Evolutionary conservation across 2,329 filamentous ascomycete species (phyloP), one percentile per base, ranked within the genome.

Genomic region (Exophiala sp.): DNA sequence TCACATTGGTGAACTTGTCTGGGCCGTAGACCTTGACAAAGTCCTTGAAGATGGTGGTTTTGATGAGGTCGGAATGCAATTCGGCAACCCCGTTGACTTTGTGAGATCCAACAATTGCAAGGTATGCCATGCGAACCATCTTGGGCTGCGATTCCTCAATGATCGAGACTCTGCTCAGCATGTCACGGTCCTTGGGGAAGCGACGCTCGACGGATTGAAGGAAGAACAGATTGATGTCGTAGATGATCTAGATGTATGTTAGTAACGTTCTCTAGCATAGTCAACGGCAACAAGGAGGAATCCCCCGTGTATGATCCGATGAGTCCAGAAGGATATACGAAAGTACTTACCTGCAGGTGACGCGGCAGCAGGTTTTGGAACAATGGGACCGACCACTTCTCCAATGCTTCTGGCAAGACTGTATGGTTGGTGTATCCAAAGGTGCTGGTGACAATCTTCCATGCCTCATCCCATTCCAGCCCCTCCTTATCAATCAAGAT

Each of bases 401-500:
- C 93, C 40, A 97, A 74, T 21, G 93, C 93, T 70, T 98, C 93
- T 0, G 93, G 91, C 43, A 98, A 82, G 47, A 98, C 93, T 0
- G 93, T 98, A 71, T 98, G 93, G 71, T 98, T 98, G 58, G 93
- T 97, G 74, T 98, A 98, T 58, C 91, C 88, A 64, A 98, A 98
- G 1, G 81, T 88, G 52, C 75, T 74, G 21, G 77, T 80, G 23
- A 89, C 85, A 59, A 89, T 93, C 44, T 74, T 76, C 93, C 93
- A 98, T 1, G 90, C 90, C 60, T 86, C 80, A 60, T 95, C 86
- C 93, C 93, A 98, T 18, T 91, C 85, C 4, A 98, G 79, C 3
- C 88, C 88, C 71, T 98, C 93, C 6, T 85, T 71, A 64, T 98
- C 93, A 51, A 95, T 70, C 53, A 98, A 73, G 61, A 98, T 95